These are phyloP conservation scores for Favolaschia claudopus DNA, from an alignment of 768 basidiomycete species.

Conservation along the genomic window DNA sequence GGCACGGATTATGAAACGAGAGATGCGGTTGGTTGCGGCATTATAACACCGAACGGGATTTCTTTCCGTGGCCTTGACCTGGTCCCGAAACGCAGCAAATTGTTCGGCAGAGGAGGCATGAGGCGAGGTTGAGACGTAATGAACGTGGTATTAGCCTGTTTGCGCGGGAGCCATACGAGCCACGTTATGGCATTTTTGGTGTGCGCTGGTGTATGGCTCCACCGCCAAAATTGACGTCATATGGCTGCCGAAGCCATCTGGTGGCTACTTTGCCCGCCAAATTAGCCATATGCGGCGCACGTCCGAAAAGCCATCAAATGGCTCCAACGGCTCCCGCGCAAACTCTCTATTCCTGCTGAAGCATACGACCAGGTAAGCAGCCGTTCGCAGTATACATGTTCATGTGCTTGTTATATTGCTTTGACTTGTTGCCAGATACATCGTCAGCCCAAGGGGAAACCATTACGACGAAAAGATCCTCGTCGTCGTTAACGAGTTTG, in stretches of 20 bases:
- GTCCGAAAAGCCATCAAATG: too few relatives aligned
- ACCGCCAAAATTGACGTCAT: too few relatives aligned
- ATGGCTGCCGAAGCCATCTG: too few relatives aligned
- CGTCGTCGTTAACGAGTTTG: background rate
- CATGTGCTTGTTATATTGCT: slow-evolving; percentile 43
- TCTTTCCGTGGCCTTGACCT: slow-evolving; percentile 24
- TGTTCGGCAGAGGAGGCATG: slow-evolving; percentile 41
- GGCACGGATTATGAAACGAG: slow-evolving; percentile 18
- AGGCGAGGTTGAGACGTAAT: slow-evolving; percentile 35
- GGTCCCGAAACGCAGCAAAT: slow-evolving; percentile 32
- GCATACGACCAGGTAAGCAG: slow-evolving; percentile 35
- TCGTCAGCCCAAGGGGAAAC: slow-evolving; percentile 22
- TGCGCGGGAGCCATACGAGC: too few relatives aligned
- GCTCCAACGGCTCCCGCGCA: too few relatives aligned
- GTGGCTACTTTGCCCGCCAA: too few relatives aligned
- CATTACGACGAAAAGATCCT: slow-evolving; percentile 14
- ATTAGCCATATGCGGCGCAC: too few relatives aligned
- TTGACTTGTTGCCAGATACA: slow-evolving; percentile 34
- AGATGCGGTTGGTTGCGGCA: slow-evolving; percentile 6
- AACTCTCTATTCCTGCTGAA: slow-evolving; percentile 46
- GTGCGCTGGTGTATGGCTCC: too few relatives aligned
- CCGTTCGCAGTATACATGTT: slow-evolving; percentile 38
- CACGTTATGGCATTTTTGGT: too few relatives aligned
- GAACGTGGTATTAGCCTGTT: too few relatives aligned
- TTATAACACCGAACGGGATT: slow-evolving; percentile 16